Evolutionary conservation across 202 grass and related monocot genomes (phyloP).

Genomic region (Carex arenaria): DNA sequence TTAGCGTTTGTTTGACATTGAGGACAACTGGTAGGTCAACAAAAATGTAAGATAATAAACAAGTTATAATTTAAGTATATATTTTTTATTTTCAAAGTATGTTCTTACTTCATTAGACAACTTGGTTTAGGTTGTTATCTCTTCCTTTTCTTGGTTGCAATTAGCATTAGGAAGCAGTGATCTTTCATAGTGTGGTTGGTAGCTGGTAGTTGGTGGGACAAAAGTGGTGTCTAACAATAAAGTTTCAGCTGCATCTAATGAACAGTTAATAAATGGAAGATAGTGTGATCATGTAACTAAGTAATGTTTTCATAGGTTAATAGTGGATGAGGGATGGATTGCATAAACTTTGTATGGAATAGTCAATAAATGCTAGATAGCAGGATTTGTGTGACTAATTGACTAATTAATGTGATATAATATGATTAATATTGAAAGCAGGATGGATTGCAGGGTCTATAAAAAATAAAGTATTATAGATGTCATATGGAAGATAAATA

Average conservation of each 20-base stretch:
- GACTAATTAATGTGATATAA: too few species aligned
- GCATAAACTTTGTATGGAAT: background rate
- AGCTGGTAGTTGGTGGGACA: background rate
- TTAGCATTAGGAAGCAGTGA: constrained; percentile 7
- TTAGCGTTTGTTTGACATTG: background rate
- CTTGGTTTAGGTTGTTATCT: background rate
- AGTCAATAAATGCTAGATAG: background rate
- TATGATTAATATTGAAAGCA: background rate
- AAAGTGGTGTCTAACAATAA: constrained; percentile 5
- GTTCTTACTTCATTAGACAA: background rate
- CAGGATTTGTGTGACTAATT: background rate
- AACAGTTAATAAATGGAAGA: background rate
- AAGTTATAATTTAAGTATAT: background rate
- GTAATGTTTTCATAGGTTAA: background rate
- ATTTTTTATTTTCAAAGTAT: background rate
- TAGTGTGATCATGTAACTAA: background rate
- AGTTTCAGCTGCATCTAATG: background rate
- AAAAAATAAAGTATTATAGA: background rate
- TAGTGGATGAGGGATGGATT: background rate
- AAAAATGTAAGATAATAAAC: background rate
- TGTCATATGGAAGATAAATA: background rate
- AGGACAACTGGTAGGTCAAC: background rate
- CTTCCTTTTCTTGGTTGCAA: background rate
- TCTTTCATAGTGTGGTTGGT: constrained; percentile 6
- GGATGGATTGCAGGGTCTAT: background rate